Evolutionary conservation across 2,329 filamentous ascomycete species (phyloP).

Genomic region (Arachnomyces sp.): DNA sequence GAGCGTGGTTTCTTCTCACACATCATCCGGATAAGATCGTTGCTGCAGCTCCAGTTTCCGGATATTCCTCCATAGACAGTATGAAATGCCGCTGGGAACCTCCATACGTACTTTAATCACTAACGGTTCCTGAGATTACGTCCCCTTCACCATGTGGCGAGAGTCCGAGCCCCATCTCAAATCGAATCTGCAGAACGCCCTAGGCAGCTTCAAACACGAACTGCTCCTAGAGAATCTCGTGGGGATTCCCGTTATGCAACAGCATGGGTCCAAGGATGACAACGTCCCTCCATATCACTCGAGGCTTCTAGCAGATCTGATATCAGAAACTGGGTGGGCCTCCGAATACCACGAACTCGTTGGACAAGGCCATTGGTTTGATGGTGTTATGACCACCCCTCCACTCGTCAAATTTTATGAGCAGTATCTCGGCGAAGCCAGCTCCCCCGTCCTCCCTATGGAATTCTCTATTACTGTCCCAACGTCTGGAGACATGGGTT

Average conservation of each 20-base stretch:
- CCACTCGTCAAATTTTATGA: constrained; percentile 44
- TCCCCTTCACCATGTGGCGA: constrained; percentile 51
- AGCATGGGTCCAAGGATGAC: constrained; percentile 50
- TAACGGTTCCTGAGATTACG: constrained; percentile 38
- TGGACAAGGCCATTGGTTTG: constrained; percentile 46
- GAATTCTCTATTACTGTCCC: constrained; percentile 45
- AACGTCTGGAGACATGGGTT: constrained; percentile 46
- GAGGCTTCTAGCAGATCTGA: constrained; percentile 44
- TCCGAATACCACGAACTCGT: constrained; percentile 45
- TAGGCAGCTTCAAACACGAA: constrained; percentile 50
- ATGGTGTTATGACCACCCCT: constrained; percentile 48
- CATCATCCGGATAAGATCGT: constrained; percentile 51
- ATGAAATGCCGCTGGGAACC: too few relatives aligned
- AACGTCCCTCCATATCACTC: constrained; percentile 55
- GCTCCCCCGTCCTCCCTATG: constrained; percentile 14
- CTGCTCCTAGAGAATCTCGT: constrained; percentile 45
- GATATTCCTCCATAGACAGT: constrained; percentile 51
- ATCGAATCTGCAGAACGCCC: constrained; percentile 41
- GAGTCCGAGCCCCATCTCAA: constrained; percentile 45
- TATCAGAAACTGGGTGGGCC: constrained; percentile 35
- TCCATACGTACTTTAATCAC: not conserved
- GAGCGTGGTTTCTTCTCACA: constrained; percentile 49
- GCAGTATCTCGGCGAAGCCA: constrained; percentile 14
- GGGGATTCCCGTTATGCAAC: constrained; percentile 48
- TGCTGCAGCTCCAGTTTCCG: constrained; percentile 51